Conservation (phyloP, 441 rosid species). For the Geranium incanum region DNA sequence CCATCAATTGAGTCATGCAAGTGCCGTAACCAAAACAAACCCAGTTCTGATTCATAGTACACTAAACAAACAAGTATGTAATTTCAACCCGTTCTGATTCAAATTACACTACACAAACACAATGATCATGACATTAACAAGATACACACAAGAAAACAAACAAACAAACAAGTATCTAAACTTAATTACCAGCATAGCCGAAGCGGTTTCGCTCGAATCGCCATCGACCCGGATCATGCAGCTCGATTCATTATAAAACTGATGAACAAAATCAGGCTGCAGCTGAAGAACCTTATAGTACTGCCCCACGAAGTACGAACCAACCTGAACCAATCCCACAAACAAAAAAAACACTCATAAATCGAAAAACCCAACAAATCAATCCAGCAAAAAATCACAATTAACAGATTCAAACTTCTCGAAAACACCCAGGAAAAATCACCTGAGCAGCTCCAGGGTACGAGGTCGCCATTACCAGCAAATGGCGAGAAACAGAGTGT, state of each 20-base stretch:
- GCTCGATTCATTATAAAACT: slow-evolving; percentile 60
- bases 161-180: neutral
- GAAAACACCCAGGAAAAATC: neutral
- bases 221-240: slow-evolving; percentile 56
- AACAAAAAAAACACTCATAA: neutral
- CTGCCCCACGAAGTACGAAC: slow-evolving; percentile 70
- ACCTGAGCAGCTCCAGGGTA: slow-evolving; percentile 51
- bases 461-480: slow-evolving; percentile 41
- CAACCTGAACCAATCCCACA: slow-evolving; percentile 37
- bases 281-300: slow-evolving; percentile 62
- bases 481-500: neutral
- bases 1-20: neutral
- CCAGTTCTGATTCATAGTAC: neutral
- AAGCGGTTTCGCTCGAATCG: slow-evolving; percentile 44
- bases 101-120: neutral
- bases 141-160: neutral
- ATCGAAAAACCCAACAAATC: neutral
- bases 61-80: too few relatives aligned
- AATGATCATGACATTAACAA: neutral
- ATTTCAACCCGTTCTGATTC: neutral
- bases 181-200: slow-evolving; percentile 41
- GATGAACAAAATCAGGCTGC: slow-evolving; percentile 56
- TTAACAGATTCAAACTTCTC: neutral
- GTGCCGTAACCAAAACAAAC: neutral
- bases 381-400: neutral